phyloP scores from a whole-genome alignment of 805 yeast species.

The Metschnikowia amazonensis region DNA sequence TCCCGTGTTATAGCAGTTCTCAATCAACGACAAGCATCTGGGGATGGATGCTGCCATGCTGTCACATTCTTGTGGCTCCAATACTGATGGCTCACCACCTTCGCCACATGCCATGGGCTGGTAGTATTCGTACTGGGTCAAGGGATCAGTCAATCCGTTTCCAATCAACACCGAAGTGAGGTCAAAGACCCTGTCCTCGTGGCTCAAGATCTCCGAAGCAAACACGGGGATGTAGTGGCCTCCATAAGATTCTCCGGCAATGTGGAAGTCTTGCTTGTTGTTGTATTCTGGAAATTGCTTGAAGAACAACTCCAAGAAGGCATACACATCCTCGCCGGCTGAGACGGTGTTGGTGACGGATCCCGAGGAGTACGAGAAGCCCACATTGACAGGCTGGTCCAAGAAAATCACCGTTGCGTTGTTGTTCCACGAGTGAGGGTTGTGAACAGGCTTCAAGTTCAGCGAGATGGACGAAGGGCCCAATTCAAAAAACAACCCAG shows the following conservation, averaged over 20 bases:
- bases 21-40: constrained; percentile 71
- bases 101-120: constrained; percentile 92
- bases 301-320: constrained; percentile 80
- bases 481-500: constrained; percentile 86
- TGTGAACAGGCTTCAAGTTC: constrained; percentile 64
- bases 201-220: constrained; percentile 73
- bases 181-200: constrained; percentile 32
- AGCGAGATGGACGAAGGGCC: constrained; percentile 79
- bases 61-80: constrained; percentile 65
- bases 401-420: constrained; percentile 87
- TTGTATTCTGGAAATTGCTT: constrained; percentile 73
- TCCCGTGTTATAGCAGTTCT: constrained; percentile 71
- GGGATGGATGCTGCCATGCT: constrained; percentile 59
- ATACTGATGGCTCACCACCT: constrained; percentile 78
- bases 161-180: constrained; percentile 73
- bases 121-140: constrained; percentile 37
- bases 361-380: constrained; percentile 75
- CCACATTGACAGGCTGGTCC: constrained; percentile 93
- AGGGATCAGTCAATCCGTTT: constrained; percentile 86
- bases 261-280: constrained; percentile 55
- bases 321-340: constrained; percentile 85
- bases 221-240: constrained; percentile 93
- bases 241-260: constrained; percentile 91
- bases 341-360: constrained; percentile 66
- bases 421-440: constrained; percentile 86